Evolutionary conservation across 257 asterid species (phyloP).

Genomic region (Ligustrum vulgare): DNA sequence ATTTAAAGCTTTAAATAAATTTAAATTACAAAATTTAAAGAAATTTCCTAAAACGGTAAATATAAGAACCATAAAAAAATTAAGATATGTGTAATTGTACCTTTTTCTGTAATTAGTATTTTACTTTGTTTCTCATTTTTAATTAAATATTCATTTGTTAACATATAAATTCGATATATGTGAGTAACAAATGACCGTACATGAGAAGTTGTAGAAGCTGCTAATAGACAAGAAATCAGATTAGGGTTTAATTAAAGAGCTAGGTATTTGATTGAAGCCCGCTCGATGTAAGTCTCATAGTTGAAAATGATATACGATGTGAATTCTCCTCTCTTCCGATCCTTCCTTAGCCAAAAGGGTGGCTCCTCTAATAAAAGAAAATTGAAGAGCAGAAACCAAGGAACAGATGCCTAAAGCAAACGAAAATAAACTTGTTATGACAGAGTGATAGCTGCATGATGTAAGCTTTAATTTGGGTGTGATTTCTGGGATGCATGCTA

Average conservation of each 20-base stretch:
- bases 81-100: too few relatives aligned
- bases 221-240: background rate
- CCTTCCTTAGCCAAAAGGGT: conserved; percentile 6
- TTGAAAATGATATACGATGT: background rate
- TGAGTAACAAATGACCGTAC: too few relatives aligned
- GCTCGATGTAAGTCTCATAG: background rate
- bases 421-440: conserved; percentile 95
- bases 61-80: too few relatives aligned
- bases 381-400: conserved; percentile 93
- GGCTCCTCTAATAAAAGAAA: conserved; percentile 39
- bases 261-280: background rate
- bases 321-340: background rate
- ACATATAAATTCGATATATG: too few relatives aligned
- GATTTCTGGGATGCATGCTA: conserved; percentile 6
- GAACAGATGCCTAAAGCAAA: conserved; percentile 90
- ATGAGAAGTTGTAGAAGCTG: background rate
- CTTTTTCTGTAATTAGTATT: too few relatives aligned
- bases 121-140: too few relatives aligned
- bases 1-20: too few relatives aligned
- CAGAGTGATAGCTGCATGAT: conserved; percentile 42
- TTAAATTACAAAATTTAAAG: too few relatives aligned
- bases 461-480: conserved; percentile 13
- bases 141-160: too few relatives aligned
- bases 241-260: background rate
- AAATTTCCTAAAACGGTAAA: too few relatives aligned